phyloP scores from a whole-genome alignment of 495 filamentous ascomycete genomes.

The Schizothecium vesticola region DNA sequence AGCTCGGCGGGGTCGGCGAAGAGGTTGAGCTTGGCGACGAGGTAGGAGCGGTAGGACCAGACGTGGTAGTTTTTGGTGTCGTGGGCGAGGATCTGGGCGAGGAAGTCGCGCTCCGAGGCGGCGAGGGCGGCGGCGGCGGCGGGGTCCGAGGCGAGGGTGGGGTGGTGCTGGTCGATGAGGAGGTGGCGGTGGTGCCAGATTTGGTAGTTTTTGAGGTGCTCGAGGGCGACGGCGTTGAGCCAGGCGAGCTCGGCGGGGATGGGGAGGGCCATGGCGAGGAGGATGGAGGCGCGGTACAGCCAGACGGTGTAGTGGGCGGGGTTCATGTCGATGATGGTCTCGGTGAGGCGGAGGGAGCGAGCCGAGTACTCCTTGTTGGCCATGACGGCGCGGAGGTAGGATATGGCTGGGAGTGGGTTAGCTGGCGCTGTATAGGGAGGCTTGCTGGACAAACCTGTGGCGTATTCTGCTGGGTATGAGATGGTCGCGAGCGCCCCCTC shows the following conservation, averaged over 20 bases:
- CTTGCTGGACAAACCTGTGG: constrained; percentile 64
- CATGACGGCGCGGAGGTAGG: constrained; percentile 93
- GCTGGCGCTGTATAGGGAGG: constrained; percentile 82
- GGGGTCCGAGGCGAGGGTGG: constrained; percentile 40
- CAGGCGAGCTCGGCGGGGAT: constrained; percentile 72
- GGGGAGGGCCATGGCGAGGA: constrained; percentile 61
- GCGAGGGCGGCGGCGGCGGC: constrained; percentile 32
- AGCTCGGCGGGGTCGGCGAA: constrained; percentile 56
- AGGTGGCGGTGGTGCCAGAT: constrained; percentile 97
- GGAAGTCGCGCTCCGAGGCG: constrained; percentile 63
- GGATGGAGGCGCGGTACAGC: constrained; percentile 80
- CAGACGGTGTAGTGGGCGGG: constrained; percentile 97
- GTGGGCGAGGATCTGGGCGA: constrained; percentile 70
- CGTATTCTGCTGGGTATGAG: constrained; percentile 78
- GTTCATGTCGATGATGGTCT: constrained; percentile 85
- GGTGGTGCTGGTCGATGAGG: constrained; percentile 63
- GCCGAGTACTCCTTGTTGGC: constrained; percentile 74
- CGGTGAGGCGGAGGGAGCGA: constrained; percentile 74
- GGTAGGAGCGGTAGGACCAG: constrained; percentile 92
- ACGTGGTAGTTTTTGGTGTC: constrained; percentile 99
- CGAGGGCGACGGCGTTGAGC: constrained; percentile 75
- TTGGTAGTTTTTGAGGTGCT: constrained; percentile 94
- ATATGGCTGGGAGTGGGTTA: constrained; percentile 52
- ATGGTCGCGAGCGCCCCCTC: constrained; percentile 77
- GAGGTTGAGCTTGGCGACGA: constrained; percentile 73